Evolutionary conservation across 345 rosid genomes (phyloP).

Genomic region (Hypericum androsaemum): DNA sequence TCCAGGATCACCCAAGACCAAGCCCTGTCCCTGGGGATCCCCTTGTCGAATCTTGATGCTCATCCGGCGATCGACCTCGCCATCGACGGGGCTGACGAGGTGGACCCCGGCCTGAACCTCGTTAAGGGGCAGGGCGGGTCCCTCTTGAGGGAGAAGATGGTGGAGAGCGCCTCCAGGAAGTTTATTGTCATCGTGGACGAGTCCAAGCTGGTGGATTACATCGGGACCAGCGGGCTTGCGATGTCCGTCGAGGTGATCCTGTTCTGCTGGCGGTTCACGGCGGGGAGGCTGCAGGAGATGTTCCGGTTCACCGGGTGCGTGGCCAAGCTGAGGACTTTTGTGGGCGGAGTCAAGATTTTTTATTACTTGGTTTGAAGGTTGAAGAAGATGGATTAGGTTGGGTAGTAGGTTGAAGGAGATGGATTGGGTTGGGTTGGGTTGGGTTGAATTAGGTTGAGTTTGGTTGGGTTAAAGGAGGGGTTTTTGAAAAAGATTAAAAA

Average conservation of each 20-base stretch:
- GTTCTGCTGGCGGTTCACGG: constrained; percentile 7
- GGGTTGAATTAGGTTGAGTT: too few species aligned
- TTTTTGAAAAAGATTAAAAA: too few species aligned
- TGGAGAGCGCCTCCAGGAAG: constrained; percentile 2
- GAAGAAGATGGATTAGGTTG: too few species aligned
- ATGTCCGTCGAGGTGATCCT: constrained; percentile 6
- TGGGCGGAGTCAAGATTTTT: too few species aligned
- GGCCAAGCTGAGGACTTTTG: constrained; percentile 2
- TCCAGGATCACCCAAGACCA: constrained; percentile 1
- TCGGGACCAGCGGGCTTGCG: constrained; percentile 4
- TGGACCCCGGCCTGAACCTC: constrained; percentile 5
- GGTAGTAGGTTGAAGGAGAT: too few species aligned
- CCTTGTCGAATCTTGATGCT: constrained; percentile 3
- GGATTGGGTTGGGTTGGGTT: too few species aligned
- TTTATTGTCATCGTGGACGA: constrained; percentile 7
- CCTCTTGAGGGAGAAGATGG: constrained; percentile 4
- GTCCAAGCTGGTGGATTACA: constrained; percentile 4
- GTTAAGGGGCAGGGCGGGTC: constrained; percentile 7
- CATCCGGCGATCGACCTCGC: constrained; percentile 6
- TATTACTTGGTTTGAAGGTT: too few species aligned
- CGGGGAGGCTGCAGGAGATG: not conserved
- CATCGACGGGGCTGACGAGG: constrained; percentile 10
- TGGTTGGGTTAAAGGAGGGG: too few species aligned
- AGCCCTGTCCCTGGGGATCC: constrained; percentile 4
- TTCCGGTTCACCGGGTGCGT: constrained; percentile 1